Base-by-base conservation (phyloP, 257 asterid genomes). In the Linderniella brevidens region DNA sequence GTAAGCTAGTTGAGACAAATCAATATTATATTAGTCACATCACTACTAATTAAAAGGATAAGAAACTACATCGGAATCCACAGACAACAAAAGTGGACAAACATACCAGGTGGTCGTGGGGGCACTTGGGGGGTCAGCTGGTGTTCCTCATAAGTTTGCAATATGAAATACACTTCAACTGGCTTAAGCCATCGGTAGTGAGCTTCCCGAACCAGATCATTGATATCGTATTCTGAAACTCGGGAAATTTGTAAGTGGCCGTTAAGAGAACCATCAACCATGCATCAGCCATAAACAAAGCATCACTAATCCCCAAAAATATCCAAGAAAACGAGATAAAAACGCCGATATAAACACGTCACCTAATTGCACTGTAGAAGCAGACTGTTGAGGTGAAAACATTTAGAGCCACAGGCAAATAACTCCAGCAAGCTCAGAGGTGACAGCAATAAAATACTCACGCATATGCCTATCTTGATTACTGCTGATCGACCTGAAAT, bases 181-280 rank as follows among this genome's bases (percentile, higher is more conserved):
- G 98, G 94, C 76, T 80, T 88, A 42, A 88, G 73, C 98, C 98
- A 88, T 58, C 98, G 80, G 61, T 41, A 50, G 62, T 68, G 88
- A 67, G 98, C 95, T 67, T 88, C 98, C 38, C 68, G 69, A 56
- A 65, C 80, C 64, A 88, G 72, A 53, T 74, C 69, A 52, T 58
- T 58, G 49, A 80, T 67, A 55, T 72, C 73, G 56, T 64, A 74
- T 35, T 68, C 98, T 88, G 87, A 61, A 65, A 64, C 39, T 43
- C 43, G 54, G 14, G 40, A 36, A 17, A 41, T 42, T 13, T 29
- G 32, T n/a, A n/a, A n/a, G n/a, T n/a, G n/a, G n/a, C n/a, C n/a
- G n/a, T 25, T 25, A 25, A 25, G 32, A 25, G 32, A 25, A 25
- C 32, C 4, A 25, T 25, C 4, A 25, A 25, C 32, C 4, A 25